A percentile compares a stretch with the other conserved stretches of the same genome.
These are phyloP conservation scores for Epichloe gansuensis DNA, from an alignment of 2,329 filamentous ascomycete species.

Conservation along the genomic window DNA sequence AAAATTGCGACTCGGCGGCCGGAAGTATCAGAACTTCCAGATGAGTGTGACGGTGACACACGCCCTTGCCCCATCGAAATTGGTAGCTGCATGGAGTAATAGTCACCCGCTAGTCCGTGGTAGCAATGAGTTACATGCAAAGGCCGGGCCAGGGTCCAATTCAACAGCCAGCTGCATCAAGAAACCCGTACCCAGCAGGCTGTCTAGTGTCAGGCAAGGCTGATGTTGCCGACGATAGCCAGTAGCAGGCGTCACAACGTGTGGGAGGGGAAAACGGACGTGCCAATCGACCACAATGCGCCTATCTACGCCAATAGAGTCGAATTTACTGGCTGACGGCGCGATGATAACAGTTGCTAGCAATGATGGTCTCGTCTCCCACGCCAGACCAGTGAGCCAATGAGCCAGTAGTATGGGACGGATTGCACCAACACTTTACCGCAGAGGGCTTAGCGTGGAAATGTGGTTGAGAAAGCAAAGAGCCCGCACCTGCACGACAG, in stretches of 20 bases:
- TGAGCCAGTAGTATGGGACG: background rate
- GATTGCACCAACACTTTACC: constrained; percentile 4
- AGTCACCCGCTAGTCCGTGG: background rate
- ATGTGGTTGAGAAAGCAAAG: constrained; percentile 14
- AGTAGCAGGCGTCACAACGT: background rate
- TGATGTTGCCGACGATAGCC: background rate
- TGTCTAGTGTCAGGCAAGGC: background rate
- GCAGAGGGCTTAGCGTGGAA: constrained; percentile 8
- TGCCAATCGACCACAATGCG: background rate
- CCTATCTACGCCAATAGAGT: background rate
- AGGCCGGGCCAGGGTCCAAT: background rate
- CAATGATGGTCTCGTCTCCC: background rate
- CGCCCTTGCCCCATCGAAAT: background rate
- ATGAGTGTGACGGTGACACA: no score
- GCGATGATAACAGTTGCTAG: background rate
- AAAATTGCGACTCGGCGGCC: background rate
- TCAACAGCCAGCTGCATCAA: background rate
- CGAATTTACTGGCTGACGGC: background rate
- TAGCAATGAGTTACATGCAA: background rate
- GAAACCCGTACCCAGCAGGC: background rate
- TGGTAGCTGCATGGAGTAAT: background rate
- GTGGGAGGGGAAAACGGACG: background rate
- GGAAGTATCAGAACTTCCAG: background rate
- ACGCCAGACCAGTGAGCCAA: background rate
- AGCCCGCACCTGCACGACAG: background rate